These are phyloP conservation scores for Candida tropicalis DNA, from an alignment of 1,139 yeast genomes.

Conservation along the genomic window DNA sequence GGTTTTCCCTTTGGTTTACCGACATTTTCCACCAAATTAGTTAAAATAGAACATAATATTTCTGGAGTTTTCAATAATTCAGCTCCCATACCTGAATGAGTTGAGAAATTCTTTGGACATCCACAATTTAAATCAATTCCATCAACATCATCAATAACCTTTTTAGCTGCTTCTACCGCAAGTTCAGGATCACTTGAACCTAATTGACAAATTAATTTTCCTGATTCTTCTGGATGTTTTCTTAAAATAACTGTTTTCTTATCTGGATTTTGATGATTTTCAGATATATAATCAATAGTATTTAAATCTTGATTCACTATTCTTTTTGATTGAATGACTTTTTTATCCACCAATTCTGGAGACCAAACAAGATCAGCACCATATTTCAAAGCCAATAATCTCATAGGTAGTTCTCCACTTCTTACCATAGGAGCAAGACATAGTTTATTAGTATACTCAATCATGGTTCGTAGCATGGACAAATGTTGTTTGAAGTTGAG, in stretches of 20 bases:
- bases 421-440: constrained; percentile 97
- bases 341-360: constrained; percentile 91
- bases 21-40: constrained; percentile 69
- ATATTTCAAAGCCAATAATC: constrained; percentile 73
- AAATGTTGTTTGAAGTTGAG: neutral
- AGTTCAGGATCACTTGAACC: constrained; percentile 84
- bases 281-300: constrained; percentile 58
- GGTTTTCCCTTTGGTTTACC: constrained; percentile 79
- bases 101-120: constrained; percentile 88
- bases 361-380: constrained; percentile 97
- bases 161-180: constrained; percentile 84
- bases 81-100: constrained; percentile 98
- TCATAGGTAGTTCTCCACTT: constrained; percentile 89
- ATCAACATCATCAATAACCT: constrained; percentile 82
- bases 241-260: constrained; percentile 59
- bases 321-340: constrained; percentile 70
- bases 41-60: constrained; percentile 65
- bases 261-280: constrained; percentile 22
- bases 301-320: constrained; percentile 54
- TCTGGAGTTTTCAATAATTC: constrained; percentile 86
- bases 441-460: constrained; percentile 56
- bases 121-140: constrained; percentile 96
- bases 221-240: constrained; percentile 58
- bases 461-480: constrained; percentile 16
- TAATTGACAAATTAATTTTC: constrained; percentile 78